Evolutionary conservation across 352 stramenopile species (phyloP).

Genomic region (Pythium myriotylum): DNA sequence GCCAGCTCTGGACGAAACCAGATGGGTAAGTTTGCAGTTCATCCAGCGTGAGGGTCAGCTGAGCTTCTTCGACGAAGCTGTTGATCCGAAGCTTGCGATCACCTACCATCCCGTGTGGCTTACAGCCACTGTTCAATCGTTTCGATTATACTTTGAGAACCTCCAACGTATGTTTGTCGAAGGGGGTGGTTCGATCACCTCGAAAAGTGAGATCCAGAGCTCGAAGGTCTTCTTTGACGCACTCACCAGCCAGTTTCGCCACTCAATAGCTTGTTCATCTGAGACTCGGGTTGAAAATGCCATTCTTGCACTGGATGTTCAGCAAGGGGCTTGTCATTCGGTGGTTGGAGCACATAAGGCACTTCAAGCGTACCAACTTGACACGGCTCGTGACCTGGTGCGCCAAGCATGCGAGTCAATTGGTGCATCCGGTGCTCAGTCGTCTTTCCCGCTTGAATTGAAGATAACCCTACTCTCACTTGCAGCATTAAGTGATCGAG

Average conservation of each 20-base stretch:
- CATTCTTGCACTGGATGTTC: constrained; percentile 12
- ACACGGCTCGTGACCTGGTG: constrained; percentile 16
- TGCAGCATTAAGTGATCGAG: constrained; percentile 30
- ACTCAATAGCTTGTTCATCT: constrained; percentile 1
- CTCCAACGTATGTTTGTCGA: constrained; percentile 35
- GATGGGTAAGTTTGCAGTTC: constrained; percentile 60
- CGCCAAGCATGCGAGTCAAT: constrained; percentile 32
- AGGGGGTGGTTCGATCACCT: constrained; percentile 14
- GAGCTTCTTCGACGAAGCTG: constrained; percentile 51
- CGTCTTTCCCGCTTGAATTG: constrained; percentile 65
- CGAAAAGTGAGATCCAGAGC: constrained; percentile 27
- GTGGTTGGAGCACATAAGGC: constrained; percentile 12
- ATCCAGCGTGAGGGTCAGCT: constrained; percentile 54
- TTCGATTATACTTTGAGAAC: constrained; percentile 52
- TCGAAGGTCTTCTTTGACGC: constrained; percentile 23
- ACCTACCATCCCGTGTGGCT: constrained; percentile 43
- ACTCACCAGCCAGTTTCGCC: constrained; percentile 24
- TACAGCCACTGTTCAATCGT: constrained; percentile 57
- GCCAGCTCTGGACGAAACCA: constrained; percentile 55
- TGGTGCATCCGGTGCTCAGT: constrained; percentile 41
- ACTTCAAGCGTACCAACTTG: constrained; percentile 23
- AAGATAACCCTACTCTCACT: constrained; percentile 52
- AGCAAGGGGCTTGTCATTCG: constrained; percentile 7
- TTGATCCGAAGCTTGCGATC: constrained; percentile 53
- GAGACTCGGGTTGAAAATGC: constrained; percentile 29